Conservation (phyloP, 495 filamentous ascomycete species). For the Mytilinidion resinicola region DNA sequence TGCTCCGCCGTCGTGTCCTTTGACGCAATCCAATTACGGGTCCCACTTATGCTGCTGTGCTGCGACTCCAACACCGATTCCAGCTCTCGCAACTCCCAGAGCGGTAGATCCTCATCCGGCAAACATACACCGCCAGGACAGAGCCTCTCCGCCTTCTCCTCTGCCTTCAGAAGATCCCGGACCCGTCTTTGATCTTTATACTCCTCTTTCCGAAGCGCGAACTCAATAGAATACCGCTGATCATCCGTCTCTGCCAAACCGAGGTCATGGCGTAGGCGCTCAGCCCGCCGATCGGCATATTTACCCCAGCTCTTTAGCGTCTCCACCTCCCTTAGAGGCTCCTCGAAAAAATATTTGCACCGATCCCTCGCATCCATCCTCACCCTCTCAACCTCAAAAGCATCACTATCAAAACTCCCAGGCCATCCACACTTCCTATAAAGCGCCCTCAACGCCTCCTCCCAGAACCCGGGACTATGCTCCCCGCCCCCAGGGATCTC, state of each 20-base stretch:
- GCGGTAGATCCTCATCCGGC: background rate
- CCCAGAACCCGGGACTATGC: background rate
- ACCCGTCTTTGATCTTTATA: background rate
- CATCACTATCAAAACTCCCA: background rate
- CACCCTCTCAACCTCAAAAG: background rate
- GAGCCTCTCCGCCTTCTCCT: background rate
- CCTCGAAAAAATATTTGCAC: background rate
- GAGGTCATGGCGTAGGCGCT: background rate
- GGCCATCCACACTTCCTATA: background rate
- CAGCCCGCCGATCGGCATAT: background rate
- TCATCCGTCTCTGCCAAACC: background rate
- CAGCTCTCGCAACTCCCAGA: background rate
- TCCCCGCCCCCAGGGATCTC: background rate
- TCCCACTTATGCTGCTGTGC: background rate
- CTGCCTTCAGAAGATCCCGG: background rate
- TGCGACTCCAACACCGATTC: background rate
- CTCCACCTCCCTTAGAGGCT: background rate
- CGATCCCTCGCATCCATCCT: background rate
- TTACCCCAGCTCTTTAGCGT: background rate
- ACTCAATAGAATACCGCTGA: background rate
- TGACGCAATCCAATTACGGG: background rate
- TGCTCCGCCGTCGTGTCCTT: background rate
- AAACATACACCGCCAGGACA: background rate
- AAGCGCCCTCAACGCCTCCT: background rate
- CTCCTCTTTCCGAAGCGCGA: background rate